Conservation (phyloP, 169 alveolate genomes). For the Babesia microti region DNA sequence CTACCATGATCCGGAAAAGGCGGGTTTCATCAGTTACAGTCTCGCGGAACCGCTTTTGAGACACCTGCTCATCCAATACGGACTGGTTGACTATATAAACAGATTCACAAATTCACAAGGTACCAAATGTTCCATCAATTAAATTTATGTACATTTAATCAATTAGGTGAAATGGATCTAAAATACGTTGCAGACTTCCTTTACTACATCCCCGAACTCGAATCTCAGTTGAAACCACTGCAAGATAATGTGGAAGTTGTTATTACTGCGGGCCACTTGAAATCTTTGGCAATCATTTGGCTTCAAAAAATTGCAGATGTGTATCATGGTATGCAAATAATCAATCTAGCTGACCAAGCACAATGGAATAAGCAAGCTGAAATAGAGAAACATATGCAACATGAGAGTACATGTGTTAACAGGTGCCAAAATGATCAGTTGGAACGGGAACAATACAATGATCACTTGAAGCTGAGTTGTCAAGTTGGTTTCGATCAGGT, state of each 20-base stretch:
- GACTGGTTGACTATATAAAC: slow-evolving; percentile 64
- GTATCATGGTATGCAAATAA: slow-evolving; percentile 16
- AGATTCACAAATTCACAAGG: slow-evolving; percentile 54
- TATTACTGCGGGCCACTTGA: slow-evolving; percentile 50
- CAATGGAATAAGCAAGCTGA: slow-evolving; percentile 21
- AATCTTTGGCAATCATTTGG: slow-evolving; percentile 62
- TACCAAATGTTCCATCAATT: slow-evolving; percentile 7
- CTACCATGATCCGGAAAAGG: slow-evolving; percentile 61
- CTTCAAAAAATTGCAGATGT: slow-evolving; percentile 63
- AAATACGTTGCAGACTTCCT: slow-evolving; percentile 9
- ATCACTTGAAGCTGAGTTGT: slow-evolving; percentile 26
- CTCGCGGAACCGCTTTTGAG: slow-evolving; percentile 67
- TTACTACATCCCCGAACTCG: neutral
- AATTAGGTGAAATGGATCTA: slow-evolving; percentile 22
- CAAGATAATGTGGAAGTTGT: neutral
- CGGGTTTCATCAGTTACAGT: slow-evolving; percentile 56
- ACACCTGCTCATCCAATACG: slow-evolving; percentile 63
- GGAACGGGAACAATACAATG: slow-evolving; percentile 16
- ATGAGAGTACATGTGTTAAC: slow-evolving; percentile 14
- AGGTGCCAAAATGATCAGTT: slow-evolving; percentile 16
- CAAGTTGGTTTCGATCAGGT: no score
- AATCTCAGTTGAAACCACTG: neutral
- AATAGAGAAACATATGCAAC: slow-evolving; percentile 23
- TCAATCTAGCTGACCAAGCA: slow-evolving; percentile 21
- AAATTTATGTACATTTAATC: neutral